Conservation (phyloP, 2,329 filamentous ascomycete species). For the Chaetothyriales sp. region DNA sequence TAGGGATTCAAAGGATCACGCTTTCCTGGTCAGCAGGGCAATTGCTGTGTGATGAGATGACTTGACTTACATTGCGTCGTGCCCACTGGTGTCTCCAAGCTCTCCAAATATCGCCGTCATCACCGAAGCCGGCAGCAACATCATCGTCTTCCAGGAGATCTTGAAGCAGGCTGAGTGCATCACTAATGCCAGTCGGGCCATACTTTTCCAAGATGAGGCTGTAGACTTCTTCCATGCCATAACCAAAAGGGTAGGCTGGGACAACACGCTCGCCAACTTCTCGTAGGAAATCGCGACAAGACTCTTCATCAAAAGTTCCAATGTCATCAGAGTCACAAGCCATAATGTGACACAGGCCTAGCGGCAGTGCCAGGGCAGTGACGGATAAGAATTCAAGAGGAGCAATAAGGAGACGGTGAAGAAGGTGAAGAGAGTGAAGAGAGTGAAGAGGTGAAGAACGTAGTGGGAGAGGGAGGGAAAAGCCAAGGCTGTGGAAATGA, state of each 20-base stretch:
- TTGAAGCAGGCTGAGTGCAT: constrained; percentile 17
- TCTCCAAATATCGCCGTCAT: constrained; percentile 18
- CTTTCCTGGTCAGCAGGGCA: constrained; percentile 6
- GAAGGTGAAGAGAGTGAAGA: too few species aligned
- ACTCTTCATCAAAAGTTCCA: constrained; percentile 18
- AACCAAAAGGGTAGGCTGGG: constrained; percentile 15
- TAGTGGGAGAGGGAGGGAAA: not conserved
- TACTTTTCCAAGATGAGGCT: constrained; percentile 14
- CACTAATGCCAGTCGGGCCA: constrained; percentile 11
- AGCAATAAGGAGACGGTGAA: not conserved
- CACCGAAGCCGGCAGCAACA: constrained; percentile 13
- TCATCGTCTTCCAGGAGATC: constrained; percentile 18
- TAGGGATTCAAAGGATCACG: constrained; percentile 15
- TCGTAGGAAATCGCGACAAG: constrained; percentile 18
- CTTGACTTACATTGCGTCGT: constrained; percentile 16
- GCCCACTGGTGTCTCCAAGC: constrained; percentile 19
- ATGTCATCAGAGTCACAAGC: constrained; percentile 1
- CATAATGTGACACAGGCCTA: not conserved
- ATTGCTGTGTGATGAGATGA: not conserved
- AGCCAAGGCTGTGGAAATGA: not conserved
- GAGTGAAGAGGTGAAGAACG: too few species aligned
- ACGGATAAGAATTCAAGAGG: not conserved
- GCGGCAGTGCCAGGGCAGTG: not conserved
- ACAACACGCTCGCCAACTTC: constrained; percentile 16
- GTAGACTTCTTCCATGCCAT: constrained; percentile 19